These are phyloP conservation scores for Tilletia horrida DNA, from an alignment of 1,284 basidiomycete species.

Conservation along the genomic window DNA sequence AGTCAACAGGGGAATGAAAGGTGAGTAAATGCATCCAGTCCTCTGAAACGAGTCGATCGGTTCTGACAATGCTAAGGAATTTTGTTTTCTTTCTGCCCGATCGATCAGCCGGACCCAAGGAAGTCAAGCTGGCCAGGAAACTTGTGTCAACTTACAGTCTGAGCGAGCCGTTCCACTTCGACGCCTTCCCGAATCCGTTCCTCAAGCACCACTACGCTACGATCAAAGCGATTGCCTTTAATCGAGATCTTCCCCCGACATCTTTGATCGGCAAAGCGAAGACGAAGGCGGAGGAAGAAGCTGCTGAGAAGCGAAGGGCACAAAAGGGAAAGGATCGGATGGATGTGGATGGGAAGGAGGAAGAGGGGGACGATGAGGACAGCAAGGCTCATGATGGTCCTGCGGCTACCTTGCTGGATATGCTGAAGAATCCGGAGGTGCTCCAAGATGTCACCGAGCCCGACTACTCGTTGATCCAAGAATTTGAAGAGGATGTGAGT, in stretches of 20 bases:
- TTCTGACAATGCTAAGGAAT: not conserved
- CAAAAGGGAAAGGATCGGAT: not conserved
- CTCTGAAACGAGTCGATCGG: not conserved
- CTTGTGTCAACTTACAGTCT: conserved; percentile 78
- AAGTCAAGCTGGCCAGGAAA: conserved; percentile 67
- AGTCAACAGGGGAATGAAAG: conserved; percentile 41
- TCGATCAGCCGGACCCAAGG: conserved; percentile 63
- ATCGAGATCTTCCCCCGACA: conserved; percentile 61
- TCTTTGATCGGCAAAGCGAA: not conserved
- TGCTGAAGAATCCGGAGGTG: conserved; percentile 54
- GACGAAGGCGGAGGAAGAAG: not conserved
- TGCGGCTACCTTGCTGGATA: not conserved
- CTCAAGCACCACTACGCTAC: conserved; percentile 83
- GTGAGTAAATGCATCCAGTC: conserved; percentile 42
- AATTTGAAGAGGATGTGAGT: conserved; percentile 60
- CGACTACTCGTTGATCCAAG: conserved; percentile 70
- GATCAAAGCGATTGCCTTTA: conserved; percentile 84
- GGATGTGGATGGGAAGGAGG: not conserved
- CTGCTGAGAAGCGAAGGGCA: too few species aligned
- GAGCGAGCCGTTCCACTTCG: conserved; percentile 75
- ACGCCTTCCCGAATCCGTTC: conserved; percentile 83
- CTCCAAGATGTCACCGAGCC: conserved; percentile 79
- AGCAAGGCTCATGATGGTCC: not conserved
- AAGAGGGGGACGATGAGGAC: not conserved
- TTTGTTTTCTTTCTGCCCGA: not conserved